Conservation (phyloP, 192 early-diverging fungal species). For the Coemansia sp. region DNA sequence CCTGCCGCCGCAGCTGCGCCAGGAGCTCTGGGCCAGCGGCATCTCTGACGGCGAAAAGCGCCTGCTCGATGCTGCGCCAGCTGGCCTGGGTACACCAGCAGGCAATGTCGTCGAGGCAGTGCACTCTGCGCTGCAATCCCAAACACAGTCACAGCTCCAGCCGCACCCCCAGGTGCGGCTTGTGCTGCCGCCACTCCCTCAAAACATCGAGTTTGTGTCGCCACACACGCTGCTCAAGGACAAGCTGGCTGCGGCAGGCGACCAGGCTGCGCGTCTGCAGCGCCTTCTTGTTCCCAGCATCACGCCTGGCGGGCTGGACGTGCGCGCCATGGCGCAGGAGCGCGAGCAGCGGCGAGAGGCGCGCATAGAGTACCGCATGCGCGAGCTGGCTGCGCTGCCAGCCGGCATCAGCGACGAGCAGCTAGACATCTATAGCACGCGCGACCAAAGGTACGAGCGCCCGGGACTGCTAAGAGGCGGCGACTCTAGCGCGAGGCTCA, state of each 20-base stretch:
- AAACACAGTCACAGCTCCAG: neutral
- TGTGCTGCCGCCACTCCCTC: constrained; percentile 37
- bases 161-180: constrained; percentile 16
- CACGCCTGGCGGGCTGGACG: constrained; percentile 76
- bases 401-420: constrained; percentile 62
- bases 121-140: constrained; percentile 20
- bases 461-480: constrained; percentile 23
- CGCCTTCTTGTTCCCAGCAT: constrained; percentile 71
- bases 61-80: constrained; percentile 35
- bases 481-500: constrained; percentile 61
- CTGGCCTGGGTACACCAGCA: constrained; percentile 40
- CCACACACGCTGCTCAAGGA: constrained; percentile 62
- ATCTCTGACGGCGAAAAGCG: constrained; percentile 41
- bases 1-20: constrained; percentile 67
- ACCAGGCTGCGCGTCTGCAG: constrained; percentile 57
- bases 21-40: constrained; percentile 61
- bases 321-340: constrained; percentile 70
- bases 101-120: constrained; percentile 60
- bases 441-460: constrained; percentile 15
- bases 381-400: constrained; percentile 70
- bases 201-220: constrained; percentile 38
- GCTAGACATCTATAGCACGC: constrained; percentile 10
- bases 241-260: constrained; percentile 48
- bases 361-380: constrained; percentile 73
- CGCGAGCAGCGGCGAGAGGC: constrained; percentile 70